Evolutionary conservation across 179 eudicot species (phyloP), one percentile per base, ranked within the genome.

Genomic region (Monotropa hypopitys): DNA sequence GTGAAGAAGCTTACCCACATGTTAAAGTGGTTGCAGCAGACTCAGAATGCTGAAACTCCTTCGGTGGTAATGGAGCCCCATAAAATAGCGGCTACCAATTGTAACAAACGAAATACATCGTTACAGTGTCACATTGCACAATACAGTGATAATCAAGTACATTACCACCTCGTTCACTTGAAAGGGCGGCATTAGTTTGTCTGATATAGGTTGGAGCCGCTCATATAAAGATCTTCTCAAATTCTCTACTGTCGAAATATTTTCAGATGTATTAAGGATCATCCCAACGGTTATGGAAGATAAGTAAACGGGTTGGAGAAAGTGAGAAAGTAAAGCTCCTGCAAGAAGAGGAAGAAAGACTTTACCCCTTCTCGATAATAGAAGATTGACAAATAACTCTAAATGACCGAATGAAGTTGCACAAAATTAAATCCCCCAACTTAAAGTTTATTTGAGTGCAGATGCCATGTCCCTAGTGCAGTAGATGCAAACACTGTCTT

Each of bases 301-400:
- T 35, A 92, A 78, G 80, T 94, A 94, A 71, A 88, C 82, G 54
- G 98, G 98, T 71, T 90, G 93, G 45, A 94, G 86, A 70, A 92
- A 74, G 75, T 82, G 81, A 61, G 95, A 92, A 80, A 94, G 92
- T 80, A 92, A 82, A 72, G 97, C 97, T 69, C 97, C 98, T 92
- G 87, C 46, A 75, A 62, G 45, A 23, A 73, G 74, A 74, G 43
- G 70, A 72, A 72, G 56, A 81, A n/a, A 47, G 5, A 46, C 1
- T 32, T 35, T 28, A 38, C 57, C 53, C 30, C 32, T 65, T 65
- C 21, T 8, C 32, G 3, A 59, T 35, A 18, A 49, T 65, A 30
- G 21, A 51, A n/a, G 67, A 42, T 33, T 16, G 33, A 28, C 57
- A 59, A n/a, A 23, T 73, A 7, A 11, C 61, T 73, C 30, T 54